Evolutionary conservation across 23 red algal genomes (phyloP).

Genomic region (Chondrus crispus): DNA sequence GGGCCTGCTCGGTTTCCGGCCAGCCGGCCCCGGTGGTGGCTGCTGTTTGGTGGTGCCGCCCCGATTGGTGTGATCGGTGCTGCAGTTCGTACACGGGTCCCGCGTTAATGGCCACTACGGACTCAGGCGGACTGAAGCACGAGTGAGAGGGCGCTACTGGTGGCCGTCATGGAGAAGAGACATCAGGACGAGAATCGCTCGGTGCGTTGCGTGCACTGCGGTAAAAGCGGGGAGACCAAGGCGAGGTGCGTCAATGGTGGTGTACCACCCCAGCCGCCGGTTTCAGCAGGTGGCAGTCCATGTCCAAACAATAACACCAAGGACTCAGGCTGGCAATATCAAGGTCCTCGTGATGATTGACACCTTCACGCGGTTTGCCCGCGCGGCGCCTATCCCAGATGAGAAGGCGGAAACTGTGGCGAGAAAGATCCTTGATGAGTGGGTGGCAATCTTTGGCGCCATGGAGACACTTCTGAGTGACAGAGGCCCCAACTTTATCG

Average conservation of each 20-base stretch:
- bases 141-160: not conserved
- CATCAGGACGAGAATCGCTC: not conserved
- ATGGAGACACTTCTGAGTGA: not conserved
- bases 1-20: no score
- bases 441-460: conserved; percentile 7
- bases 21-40: no score
- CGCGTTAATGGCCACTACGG: not conserved
- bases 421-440: not conserved
- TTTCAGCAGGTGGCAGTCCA: not conserved
- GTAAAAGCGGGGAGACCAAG: no score
- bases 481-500: not conserved
- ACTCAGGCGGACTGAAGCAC: not conserved
- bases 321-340: not conserved
- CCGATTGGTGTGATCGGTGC: no score
- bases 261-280: not conserved
- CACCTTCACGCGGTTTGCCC: not conserved
- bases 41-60: no score
- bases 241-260: no score
- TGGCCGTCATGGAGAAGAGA: not conserved
- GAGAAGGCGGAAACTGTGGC: conserved; percentile 17
- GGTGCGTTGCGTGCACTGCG: not conserved
- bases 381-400: not conserved
- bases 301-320: not conserved
- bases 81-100: conserved; percentile 2
- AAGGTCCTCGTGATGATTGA: not conserved